Conservation (phyloP, 345 rosid genomes). For the Syzygium aromaticum region DNA sequence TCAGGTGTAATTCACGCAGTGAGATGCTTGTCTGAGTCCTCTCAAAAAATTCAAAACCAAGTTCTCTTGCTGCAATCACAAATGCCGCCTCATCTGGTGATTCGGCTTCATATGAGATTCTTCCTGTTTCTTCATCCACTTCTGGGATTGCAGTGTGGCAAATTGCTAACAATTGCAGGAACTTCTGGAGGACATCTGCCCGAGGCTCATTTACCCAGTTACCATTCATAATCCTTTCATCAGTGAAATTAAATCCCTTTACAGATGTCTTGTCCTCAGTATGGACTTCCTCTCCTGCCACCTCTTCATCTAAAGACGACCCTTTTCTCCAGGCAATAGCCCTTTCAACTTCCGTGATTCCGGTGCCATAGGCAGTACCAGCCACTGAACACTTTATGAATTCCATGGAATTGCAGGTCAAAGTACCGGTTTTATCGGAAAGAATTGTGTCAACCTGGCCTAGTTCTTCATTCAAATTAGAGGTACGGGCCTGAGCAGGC, state of each 20-base stretch:
- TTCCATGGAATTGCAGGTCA: constrained; percentile 98
- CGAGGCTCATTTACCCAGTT: constrained; percentile 56
- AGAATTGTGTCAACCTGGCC: constrained; percentile 92
- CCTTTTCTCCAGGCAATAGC: constrained; percentile 68
- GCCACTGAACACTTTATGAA: constrained; percentile 85
- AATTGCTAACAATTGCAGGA: constrained; percentile 59
- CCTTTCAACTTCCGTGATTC: constrained; percentile 85
- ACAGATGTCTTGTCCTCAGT: constrained; percentile 30
- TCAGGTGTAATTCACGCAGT: constrained; percentile 56
- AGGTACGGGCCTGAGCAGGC: constrained; percentile 89
- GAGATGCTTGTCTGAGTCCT: constrained; percentile 70
- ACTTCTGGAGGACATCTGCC: constrained; percentile 51
- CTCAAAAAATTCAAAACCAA: constrained; percentile 82
- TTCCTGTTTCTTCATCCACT: constrained; percentile 64
- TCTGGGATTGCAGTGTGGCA: constrained; percentile 98
- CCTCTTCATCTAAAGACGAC: constrained; percentile 33
- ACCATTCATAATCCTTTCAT: constrained; percentile 71
- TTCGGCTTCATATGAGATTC: constrained; percentile 78
- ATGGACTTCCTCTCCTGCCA: constrained; percentile 19
- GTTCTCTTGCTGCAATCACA: constrained; percentile 83
- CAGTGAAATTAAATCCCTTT: constrained; percentile 77
- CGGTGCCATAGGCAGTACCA: constrained; percentile 76
- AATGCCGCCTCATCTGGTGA: constrained; percentile 99
- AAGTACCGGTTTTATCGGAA: constrained; percentile 90
- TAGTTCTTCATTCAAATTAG: constrained; percentile 97